Conservation (phyloP, 441 rosid species). For the Corymbia calophylla region DNA sequence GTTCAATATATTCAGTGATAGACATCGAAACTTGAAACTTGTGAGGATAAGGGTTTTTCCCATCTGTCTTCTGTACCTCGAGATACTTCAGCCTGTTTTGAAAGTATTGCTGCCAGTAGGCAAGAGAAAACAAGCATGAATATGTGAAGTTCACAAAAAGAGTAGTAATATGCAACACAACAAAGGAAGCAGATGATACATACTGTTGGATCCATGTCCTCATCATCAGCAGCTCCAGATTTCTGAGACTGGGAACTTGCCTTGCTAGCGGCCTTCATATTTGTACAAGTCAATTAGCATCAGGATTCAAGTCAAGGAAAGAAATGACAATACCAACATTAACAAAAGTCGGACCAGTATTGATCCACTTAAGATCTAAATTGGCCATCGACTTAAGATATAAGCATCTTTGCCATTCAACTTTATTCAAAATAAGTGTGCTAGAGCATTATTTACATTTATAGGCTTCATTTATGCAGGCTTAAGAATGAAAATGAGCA, state of each 20-base stretch:
- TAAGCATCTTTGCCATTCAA: not conserved
- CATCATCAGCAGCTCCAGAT: slow-evolving; percentile 50
- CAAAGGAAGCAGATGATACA: not conserved
- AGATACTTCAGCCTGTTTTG: slow-evolving; percentile 66
- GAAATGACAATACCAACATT: not conserved
- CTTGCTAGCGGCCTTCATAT: slow-evolving; percentile 8
- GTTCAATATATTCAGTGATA: slow-evolving; percentile 38
- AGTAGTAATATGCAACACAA: not conserved
- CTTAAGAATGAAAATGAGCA: not conserved
- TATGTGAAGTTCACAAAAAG: not conserved
- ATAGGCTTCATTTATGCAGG: not conserved
- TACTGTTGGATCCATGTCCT: slow-evolving; percentile 88
- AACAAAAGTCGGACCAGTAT: not conserved
- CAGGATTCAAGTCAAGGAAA: not conserved
- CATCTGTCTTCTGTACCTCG: slow-evolving; percentile 46
- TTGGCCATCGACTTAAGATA: not conserved
- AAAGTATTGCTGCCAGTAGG: slow-evolving; percentile 55
- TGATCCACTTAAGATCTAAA: not conserved
- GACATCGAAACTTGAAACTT: slow-evolving; percentile 46
- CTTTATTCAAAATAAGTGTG: not conserved
- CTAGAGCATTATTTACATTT: not conserved
- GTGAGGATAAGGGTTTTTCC: slow-evolving; percentile 71
- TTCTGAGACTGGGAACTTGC: slow-evolving; percentile 31
- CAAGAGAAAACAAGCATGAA: not conserved
- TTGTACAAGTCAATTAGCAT: slow-evolving; percentile 27